Evolutionary conservation across 2,329 filamentous ascomycete genomes (phyloP).

Genomic region (Rhytidhysteron rufulum): DNA sequence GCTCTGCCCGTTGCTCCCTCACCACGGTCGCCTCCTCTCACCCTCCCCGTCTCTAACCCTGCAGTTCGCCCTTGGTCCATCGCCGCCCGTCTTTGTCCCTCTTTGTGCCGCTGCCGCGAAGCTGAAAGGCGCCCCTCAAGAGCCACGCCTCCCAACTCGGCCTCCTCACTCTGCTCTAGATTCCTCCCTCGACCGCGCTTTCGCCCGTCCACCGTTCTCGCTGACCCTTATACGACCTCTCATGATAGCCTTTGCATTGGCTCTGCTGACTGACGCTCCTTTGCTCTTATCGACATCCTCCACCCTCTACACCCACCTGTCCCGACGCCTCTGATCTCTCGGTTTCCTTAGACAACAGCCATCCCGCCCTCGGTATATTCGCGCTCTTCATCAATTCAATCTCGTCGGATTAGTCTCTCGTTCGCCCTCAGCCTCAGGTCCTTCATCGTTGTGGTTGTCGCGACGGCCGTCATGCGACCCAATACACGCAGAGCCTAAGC

Average conservation of each 20-base stretch:
- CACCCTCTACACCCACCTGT: conserved; percentile 14
- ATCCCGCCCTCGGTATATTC: conserved; percentile 7
- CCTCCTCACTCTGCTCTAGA: conserved; percentile 15
- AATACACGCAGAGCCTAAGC: conserved; percentile 34
- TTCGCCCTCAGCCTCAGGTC: conserved; percentile 20
- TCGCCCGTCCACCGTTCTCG: conserved; percentile 14
- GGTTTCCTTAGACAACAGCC: conserved; percentile 15
- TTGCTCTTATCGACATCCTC: conserved; percentile 19
- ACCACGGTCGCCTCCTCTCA: conserved; percentile 1
- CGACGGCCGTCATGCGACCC: conserved; percentile 41
- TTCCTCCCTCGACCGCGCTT: conserved; percentile 21
- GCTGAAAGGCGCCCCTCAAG: conserved; percentile 9
- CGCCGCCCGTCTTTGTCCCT: not conserved
- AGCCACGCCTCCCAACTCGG: conserved; percentile 23
- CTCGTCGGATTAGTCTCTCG: conserved; percentile 19
- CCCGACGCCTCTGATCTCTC: conserved; percentile 26
- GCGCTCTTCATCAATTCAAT: conserved; percentile 10
- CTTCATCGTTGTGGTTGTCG: conserved; percentile 25
- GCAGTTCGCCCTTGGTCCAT: not conserved
- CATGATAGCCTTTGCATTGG: conserved; percentile 15
- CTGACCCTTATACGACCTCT: conserved; percentile 12
- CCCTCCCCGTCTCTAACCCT: not conserved
- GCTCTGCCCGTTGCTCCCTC: not conserved
- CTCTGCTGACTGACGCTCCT: conserved; percentile 14
- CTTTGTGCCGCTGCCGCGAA: not conserved